These are phyloP conservation scores for Chrysophaeum taylorii DNA, from an alignment of 352 stramenopile genomes.

Conservation along the genomic window DNA sequence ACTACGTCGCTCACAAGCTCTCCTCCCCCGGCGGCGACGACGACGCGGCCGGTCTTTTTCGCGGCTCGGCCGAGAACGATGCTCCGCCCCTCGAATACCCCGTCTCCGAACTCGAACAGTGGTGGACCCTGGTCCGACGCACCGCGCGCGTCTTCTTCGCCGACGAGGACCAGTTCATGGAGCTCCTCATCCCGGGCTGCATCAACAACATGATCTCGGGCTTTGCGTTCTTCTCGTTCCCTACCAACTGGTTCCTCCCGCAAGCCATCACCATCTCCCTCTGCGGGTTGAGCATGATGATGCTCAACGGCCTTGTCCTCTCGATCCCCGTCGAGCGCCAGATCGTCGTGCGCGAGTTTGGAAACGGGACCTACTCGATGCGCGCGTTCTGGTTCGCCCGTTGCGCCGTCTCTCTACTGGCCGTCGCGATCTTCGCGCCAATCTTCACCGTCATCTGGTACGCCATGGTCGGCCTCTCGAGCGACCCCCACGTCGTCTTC, in stretches of 20 bases:
- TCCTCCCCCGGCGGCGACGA: no score
- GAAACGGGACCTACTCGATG: constrained; percentile 3
- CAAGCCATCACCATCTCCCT: background rate
- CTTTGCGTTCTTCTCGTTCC: background rate
- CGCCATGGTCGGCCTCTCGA: background rate
- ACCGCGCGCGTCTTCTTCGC: background rate
- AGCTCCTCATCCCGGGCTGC: background rate
- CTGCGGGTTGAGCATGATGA: background rate
- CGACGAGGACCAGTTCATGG: constrained; percentile 16
- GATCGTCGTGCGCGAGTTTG: background rate
- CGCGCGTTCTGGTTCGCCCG: background rate
- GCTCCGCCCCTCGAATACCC: no score
- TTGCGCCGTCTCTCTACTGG: background rate
- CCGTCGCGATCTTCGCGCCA: no score
- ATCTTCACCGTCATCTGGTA: no score
- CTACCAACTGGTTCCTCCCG: background rate
- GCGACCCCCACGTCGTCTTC: background rate
- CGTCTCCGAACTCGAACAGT: constrained; percentile 3
- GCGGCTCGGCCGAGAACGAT: no score
- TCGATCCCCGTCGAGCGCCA: background rate
- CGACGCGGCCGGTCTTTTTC: no score
- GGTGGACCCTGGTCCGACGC: background rate
- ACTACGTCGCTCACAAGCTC: no score
- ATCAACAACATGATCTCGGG: background rate
- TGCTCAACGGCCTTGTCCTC: no score